A percentile compares a stretch with the other conserved stretches of the same genome.
phyloP scores from a whole-genome alignment of 768 basidiomycete genomes.

The Suillus lakei region DNA sequence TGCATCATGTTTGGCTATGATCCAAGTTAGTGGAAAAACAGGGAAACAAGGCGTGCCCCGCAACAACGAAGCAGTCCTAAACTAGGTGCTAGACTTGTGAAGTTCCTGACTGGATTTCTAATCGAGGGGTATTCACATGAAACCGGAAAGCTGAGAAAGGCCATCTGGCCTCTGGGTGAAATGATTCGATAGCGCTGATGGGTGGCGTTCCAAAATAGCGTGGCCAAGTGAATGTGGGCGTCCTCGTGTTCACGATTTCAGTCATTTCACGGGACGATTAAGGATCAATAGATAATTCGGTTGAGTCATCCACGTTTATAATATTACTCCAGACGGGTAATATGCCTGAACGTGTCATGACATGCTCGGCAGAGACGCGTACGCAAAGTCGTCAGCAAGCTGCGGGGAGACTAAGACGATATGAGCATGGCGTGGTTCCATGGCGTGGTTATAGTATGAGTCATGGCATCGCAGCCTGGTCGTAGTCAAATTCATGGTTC shows the following conservation, averaged over 20 bases:
- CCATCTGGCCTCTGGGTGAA: not conserved
- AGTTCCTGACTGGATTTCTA: not conserved
- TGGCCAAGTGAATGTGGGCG: not conserved
- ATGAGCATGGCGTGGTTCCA: not conserved
- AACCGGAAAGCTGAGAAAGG: not conserved
- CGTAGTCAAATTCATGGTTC: not conserved
- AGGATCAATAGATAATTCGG: not conserved
- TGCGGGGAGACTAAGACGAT: not conserved
- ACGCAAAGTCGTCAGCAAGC: not conserved
- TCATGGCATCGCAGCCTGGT: not conserved
- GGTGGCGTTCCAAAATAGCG: not conserved
- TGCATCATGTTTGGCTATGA: not conserved
- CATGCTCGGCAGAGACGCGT: constrained; percentile 2
- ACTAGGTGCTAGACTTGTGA: not conserved
- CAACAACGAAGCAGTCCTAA: not conserved
- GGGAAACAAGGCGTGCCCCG: not conserved
- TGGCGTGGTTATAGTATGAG: too few relatives aligned
- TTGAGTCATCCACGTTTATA: constrained; percentile 5
- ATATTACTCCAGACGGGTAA: not conserved
- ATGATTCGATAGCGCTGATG: not conserved
- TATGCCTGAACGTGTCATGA: not conserved
- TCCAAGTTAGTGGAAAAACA: not conserved
- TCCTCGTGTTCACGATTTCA: constrained; percentile 4
- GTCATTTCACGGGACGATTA: not conserved
- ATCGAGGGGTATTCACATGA: constrained; percentile 1